A percentile compares a stretch with the other conserved stretches of the same genome.
Conservation (phyloP, 208 protist genomes). For the Acanthamoeba royreba region DNA sequence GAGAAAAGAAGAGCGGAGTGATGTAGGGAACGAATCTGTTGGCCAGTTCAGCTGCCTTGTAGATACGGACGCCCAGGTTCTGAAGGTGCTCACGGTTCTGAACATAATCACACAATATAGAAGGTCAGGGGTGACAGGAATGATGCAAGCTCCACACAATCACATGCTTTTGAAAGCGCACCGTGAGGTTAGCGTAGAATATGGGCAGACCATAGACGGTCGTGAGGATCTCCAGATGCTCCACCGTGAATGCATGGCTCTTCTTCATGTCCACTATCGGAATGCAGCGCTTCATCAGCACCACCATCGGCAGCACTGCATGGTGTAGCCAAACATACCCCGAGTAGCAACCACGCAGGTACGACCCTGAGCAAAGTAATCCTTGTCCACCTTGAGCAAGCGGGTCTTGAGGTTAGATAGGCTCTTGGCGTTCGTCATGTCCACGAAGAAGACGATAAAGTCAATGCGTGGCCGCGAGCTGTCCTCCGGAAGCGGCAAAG, state of each 20-base stretch:
- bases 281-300: too few species aligned
- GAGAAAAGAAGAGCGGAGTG: background rate
- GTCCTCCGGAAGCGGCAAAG: background rate
- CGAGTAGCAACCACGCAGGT: background rate
- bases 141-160: background rate
- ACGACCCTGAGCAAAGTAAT: background rate
- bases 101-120: too few species aligned
- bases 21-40: background rate
- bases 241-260: background rate
- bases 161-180: background rate
- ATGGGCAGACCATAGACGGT: background rate
- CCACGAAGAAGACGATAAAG: slow-evolving; percentile 16
- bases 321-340: background rate
- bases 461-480: background rate
- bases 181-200: background rate
- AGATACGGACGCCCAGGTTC: background rate
- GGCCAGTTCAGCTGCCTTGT: background rate
- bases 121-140: too few species aligned
- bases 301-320: too few species aligned
- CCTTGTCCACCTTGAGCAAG: background rate
- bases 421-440: background rate
- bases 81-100: background rate
- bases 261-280: background rate
- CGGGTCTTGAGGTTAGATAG: background rate
- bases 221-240: background rate